Percentiles rank a stretch among this genome's conserved stretches.
Conservation (phyloP, 108 stramenopile genomes). For the Schizochytrium sp. region DNA sequence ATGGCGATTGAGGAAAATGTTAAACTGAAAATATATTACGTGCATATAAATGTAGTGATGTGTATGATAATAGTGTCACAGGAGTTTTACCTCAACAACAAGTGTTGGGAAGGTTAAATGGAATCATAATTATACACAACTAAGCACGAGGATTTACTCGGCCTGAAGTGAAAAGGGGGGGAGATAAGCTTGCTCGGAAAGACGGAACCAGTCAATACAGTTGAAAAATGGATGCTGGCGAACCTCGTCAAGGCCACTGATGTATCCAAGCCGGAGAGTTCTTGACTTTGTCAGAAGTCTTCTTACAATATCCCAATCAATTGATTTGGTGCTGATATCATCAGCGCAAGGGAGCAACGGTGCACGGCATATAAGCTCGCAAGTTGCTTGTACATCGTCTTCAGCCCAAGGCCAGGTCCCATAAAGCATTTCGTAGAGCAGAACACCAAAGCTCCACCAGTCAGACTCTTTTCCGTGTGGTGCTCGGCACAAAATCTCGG, state of each 20-base stretch:
- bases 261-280: conserved; percentile 28
- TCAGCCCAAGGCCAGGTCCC: not conserved
- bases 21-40: too few species aligned
- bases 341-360: not conserved
- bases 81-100: not conserved
- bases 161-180: not conserved
- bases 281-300: conserved; percentile 12
- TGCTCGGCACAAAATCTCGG: not conserved
- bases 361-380: not conserved
- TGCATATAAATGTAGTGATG: too few species aligned
- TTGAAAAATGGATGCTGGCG: not conserved
- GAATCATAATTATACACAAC: not conserved
- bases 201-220: not conserved
- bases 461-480: not conserved
- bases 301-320: conserved; percentile 21
- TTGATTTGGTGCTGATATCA: not conserved
- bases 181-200: not conserved
- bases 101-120: not conserved
- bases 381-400: not conserved
- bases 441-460: conserved; percentile 34
- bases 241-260: not conserved
- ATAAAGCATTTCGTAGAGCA: not conserved
- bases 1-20: too few species aligned
- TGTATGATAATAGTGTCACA: too few species aligned
- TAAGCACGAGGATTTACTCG: not conserved